Conservation (phyloP, 1,284 basidiomycete species). For the Fistulinella staudtii region DNA sequence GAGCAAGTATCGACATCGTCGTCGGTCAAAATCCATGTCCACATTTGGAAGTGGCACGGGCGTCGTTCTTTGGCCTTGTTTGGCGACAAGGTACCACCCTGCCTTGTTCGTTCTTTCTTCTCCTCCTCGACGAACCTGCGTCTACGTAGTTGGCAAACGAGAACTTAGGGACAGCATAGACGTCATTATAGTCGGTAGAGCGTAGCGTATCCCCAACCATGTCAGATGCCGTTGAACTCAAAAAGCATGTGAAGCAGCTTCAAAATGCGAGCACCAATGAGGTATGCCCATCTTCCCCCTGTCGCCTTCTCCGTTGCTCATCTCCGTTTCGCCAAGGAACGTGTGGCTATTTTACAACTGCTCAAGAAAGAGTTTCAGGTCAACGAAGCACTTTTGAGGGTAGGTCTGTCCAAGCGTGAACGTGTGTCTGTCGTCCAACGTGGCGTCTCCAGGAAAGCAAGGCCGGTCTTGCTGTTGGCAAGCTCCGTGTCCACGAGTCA, state of each 20-base stretch:
- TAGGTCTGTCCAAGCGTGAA: conserved; percentile 45
- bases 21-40: no score
- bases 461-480: conserved; percentile 90
- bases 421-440: conserved; percentile 4
- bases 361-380: conserved; percentile 80
- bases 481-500: conserved; percentile 72
- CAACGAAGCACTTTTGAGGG: conserved; percentile 85
- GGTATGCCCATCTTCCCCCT: conserved; percentile 42
- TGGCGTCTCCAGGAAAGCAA: conserved; percentile 68
- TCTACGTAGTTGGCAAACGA: no score
- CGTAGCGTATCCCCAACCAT: conserved; percentile 25
- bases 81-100: no score
- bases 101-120: no score
- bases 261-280: conserved; percentile 56
- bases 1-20: no score
- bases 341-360: conserved; percentile 61
- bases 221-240: conserved; percentile 57
- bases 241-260: conserved; percentile 75
- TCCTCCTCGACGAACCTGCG: no score
- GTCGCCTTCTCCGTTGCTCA: background rate
- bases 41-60: conserved; percentile 9
- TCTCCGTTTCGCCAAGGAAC: conserved; percentile 53
- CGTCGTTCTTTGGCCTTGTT: conserved; percentile 11
- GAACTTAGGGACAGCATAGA: no score
- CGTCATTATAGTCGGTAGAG: no score